These are phyloP conservation scores for Chrysanthemum seticuspe DNA, from an alignment of 129 eudicot species.

Conservation along the genomic window DNA sequence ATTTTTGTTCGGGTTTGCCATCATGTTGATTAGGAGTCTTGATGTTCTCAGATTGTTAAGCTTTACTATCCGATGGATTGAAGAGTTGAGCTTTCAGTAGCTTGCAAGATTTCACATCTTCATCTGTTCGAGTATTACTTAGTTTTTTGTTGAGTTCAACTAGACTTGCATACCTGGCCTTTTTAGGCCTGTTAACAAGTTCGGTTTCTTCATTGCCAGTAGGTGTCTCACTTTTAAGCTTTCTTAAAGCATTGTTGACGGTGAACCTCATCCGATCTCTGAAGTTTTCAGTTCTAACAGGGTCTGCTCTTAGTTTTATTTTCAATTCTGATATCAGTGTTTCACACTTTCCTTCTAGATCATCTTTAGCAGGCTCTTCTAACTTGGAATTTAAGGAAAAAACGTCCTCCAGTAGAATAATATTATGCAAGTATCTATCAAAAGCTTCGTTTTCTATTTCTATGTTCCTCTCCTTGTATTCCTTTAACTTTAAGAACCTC, in stretches of 20 bases:
- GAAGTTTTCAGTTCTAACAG: constrained; percentile 55
- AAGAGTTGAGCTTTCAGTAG: constrained; percentile 47
- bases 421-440: constrained; percentile 80
- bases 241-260: constrained; percentile 64
- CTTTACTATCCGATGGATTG: constrained; percentile 8
- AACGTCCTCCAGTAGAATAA: constrained; percentile 64
- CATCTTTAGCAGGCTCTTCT: constrained; percentile 36
- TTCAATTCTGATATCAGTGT: constrained; percentile 41
- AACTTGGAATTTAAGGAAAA: constrained; percentile 41
- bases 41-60: constrained; percentile 25
- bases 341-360: constrained; percentile 33
- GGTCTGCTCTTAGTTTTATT: constrained; percentile 56
- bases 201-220: constrained; percentile 42
- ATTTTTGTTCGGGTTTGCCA: constrained; percentile 17
- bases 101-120: constrained; percentile 65
- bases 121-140: constrained; percentile 62
- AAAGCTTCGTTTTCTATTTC: constrained; percentile 84
- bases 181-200: constrained; percentile 38
- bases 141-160: constrained; percentile 62
- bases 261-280: constrained; percentile 65
- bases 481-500: constrained; percentile 87
- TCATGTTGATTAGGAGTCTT: constrained; percentile 3
- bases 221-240: constrained; percentile 39
- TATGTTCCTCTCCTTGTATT: constrained; percentile 61
- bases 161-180: constrained; percentile 43